Evolutionary conservation across 2,329 filamentous ascomycete species (phyloP).

Genomic region (Penicillium oxalicum): DNA sequence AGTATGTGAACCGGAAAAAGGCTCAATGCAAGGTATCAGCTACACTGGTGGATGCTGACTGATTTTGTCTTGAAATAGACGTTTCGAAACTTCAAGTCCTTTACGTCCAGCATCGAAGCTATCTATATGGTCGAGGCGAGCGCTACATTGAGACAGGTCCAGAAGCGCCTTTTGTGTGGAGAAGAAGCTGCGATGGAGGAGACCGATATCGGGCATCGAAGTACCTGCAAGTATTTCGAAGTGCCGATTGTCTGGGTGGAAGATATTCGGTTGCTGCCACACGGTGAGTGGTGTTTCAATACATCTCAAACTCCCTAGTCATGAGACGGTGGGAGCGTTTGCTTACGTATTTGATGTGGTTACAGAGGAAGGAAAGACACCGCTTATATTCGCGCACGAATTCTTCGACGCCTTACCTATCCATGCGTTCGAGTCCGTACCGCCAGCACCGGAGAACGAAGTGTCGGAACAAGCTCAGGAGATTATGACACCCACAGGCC

Average conservation of each 20-base stretch:
- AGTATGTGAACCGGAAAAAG: slow-evolving; percentile 46
- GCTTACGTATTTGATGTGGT: background rate
- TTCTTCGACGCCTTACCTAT: slow-evolving; percentile 98
- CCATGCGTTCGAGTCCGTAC: slow-evolving; percentile 80
- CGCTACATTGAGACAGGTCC: slow-evolving; percentile 65
- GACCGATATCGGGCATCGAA: slow-evolving; percentile 66
- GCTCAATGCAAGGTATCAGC: too few relatives aligned
- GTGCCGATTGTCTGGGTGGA: slow-evolving; percentile 86
- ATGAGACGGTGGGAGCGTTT: background rate
- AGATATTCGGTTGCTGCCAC: slow-evolving; percentile 75
- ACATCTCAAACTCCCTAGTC: too few relatives aligned
- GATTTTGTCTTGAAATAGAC: slow-evolving; percentile 50
- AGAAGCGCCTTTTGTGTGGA: slow-evolving; percentile 77
- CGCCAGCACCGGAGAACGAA: slow-evolving; percentile 40
- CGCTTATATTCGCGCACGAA: slow-evolving; percentile 94
- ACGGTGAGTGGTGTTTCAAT: slow-evolving; percentile 43
- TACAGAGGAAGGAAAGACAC: slow-evolving; percentile 61
- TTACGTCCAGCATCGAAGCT: slow-evolving; percentile 71
- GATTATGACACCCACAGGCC: slow-evolving; percentile 46
- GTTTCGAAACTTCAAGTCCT: slow-evolving; percentile 71
- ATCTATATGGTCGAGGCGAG: slow-evolving; percentile 96
- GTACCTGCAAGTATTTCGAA: slow-evolving; percentile 66
- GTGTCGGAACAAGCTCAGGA: slow-evolving; percentile 36
- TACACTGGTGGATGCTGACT: slow-evolving; percentile 3
- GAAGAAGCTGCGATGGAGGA: slow-evolving; percentile 60